Evolutionary conservation across 257 asterid genomes (phyloP).

Genomic region (Sherardia arvensis): DNA sequence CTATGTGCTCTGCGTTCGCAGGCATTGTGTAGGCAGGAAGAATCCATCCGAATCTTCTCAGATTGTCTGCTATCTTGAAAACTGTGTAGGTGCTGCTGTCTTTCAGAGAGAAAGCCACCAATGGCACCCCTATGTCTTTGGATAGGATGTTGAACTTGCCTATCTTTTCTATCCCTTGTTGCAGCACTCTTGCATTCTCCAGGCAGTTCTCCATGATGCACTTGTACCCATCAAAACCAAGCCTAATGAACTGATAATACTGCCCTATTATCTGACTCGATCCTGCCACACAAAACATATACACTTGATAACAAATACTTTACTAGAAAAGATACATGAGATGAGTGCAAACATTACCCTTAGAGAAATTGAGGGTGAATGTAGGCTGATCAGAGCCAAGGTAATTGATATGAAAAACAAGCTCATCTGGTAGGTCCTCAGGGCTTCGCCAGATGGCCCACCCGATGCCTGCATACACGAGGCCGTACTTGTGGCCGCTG

Average conservation of each 20-base stretch:
- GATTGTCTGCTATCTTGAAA: conserved; percentile 20
- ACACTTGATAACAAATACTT: too few species aligned
- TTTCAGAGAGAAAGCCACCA: conserved; percentile 32
- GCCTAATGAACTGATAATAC: conserved; percentile 28
- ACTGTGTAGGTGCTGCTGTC: conserved; percentile 22
- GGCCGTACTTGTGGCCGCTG: conserved; percentile 34
- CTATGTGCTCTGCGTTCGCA: conserved; percentile 22
- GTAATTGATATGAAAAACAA: conserved; percentile 29
- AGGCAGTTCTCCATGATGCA: conserved; percentile 29
- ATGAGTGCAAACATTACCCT: conserved; percentile 11
- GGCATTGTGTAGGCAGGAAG: conserved; percentile 33
- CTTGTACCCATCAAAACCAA: conserved; percentile 31
- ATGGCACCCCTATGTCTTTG: conserved; percentile 25
- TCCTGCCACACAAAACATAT: conserved; percentile 5
- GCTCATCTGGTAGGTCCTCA: conserved; percentile 29
- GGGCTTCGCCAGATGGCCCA: conserved; percentile 33
- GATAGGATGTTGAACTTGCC: conserved; percentile 27
- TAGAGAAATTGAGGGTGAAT: conserved; percentile 32
- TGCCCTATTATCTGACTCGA: conserved; percentile 38
- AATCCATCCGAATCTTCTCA: conserved; percentile 28
- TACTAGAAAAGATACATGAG: too few species aligned
- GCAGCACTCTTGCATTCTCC: conserved; percentile 20
- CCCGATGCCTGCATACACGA: conserved; percentile 32
- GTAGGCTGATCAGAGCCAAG: conserved; percentile 37
- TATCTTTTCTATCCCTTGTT: conserved; percentile 23